phyloP scores from a whole-genome alignment of 768 basidiomycete genomes.

The Candolleomyces eurysporus region DNA sequence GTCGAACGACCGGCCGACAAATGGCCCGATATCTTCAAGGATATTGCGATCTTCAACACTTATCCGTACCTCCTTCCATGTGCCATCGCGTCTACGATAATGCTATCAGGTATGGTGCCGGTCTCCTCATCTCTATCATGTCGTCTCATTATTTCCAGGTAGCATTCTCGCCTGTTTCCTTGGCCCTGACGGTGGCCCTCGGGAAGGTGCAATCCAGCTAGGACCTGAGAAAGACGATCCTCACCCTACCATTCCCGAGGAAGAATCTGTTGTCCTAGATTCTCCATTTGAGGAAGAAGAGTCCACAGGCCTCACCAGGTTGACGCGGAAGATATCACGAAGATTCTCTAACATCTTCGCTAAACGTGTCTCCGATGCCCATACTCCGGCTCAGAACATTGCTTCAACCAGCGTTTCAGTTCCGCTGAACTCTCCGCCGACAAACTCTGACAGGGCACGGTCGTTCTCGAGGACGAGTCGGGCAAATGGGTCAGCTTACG shows the following conservation, averaged over 20 bases:
- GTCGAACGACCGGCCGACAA: slow-evolving; percentile 84
- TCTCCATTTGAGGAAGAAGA: slow-evolving; percentile 46
- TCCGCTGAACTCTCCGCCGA: slow-evolving; percentile 42
- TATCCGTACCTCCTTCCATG: slow-evolving; percentile 95
- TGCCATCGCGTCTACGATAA: slow-evolving; percentile 71
- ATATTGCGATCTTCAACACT: slow-evolving; percentile 61
- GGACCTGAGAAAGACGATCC: slow-evolving; percentile 66
- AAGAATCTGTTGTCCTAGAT: slow-evolving; percentile 47
- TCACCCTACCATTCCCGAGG: slow-evolving; percentile 63
- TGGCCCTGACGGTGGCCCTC: slow-evolving; percentile 85
- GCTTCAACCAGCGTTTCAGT: slow-evolving; percentile 35
- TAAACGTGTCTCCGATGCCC: slow-evolving; percentile 45
- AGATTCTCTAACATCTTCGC: slow-evolving; percentile 61
- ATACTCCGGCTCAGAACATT: slow-evolving; percentile 25
- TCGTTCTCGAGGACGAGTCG: slow-evolving; percentile 58
- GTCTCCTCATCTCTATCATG: slow-evolving; percentile 5
- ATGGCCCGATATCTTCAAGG: slow-evolving; percentile 75
- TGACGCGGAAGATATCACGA: slow-evolving; percentile 50
- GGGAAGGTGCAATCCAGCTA: slow-evolving; percentile 82
- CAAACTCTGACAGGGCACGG: slow-evolving; percentile 42
- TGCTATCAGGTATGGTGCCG: slow-evolving; percentile 54
- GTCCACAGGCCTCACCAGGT: slow-evolving; percentile 35
- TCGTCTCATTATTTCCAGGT: slow-evolving; percentile 42
- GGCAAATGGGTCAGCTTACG: slow-evolving; percentile 77
- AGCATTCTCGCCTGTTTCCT: slow-evolving; percentile 87